phyloP scores from a whole-genome alignment of 164 flowering plant genomes.

The Brasenia schreberi region DNA sequence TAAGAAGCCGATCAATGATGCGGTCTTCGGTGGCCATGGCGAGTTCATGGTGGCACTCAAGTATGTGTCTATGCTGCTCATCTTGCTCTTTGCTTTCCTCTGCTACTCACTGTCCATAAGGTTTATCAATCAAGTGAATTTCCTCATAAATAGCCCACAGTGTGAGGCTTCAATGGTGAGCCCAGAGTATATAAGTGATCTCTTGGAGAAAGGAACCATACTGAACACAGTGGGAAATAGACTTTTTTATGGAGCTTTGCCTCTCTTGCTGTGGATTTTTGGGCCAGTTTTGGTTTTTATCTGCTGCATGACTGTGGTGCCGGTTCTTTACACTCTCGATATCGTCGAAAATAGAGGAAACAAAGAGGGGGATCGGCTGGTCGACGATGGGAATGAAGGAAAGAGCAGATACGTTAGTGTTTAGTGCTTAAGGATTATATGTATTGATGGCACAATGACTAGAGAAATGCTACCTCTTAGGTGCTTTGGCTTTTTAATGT shows the following conservation, averaged over 20 bases:
- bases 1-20: slow-evolving; percentile 61
- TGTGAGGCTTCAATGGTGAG: slow-evolving; percentile 16
- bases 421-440: too few relatives aligned
- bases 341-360: slow-evolving; percentile 18
- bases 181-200: slow-evolving; percentile 41
- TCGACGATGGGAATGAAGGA: neutral
- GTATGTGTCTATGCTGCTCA: slow-evolving; percentile 47
- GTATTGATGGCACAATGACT: too few relatives aligned
- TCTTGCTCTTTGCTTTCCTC: slow-evolving; percentile 67
- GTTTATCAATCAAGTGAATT: slow-evolving; percentile 70
- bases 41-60: slow-evolving; percentile 74
- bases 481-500: too few relatives aligned
- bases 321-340: slow-evolving; percentile 69
- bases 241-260: slow-evolving; percentile 62
- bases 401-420: neutral
- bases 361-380: neutral
- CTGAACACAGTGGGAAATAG: slow-evolving; percentile 74
- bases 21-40: slow-evolving; percentile 71
- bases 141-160: slow-evolving; percentile 52
- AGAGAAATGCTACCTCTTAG: too few relatives aligned
- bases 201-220: slow-evolving; percentile 52
- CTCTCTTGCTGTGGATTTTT: slow-evolving; percentile 85
- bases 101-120: slow-evolving; percentile 75
- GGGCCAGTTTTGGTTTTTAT: slow-evolving; percentile 81
- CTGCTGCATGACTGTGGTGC: slow-evolving; percentile 45